phyloP scores from a whole-genome alignment of 2,329 filamentous ascomycete species.

The Helotiales sp. region DNA sequence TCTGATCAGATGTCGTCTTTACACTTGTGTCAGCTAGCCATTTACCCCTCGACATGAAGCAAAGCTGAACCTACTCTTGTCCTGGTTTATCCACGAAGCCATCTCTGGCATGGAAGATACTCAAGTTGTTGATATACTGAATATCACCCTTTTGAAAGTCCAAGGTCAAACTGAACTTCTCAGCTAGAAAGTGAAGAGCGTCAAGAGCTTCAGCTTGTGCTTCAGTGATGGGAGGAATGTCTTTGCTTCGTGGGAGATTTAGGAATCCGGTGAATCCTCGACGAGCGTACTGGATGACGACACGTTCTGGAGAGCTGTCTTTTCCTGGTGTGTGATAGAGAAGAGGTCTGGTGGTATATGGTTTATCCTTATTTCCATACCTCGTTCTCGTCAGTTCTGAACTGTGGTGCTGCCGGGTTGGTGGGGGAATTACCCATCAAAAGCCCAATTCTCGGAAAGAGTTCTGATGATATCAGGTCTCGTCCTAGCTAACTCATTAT shows the following conservation, averaged over 20 bases:
- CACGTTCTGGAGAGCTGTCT: constrained; percentile 46
- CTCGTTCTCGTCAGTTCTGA: constrained; percentile 35
- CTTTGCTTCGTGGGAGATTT: constrained; percentile 49
- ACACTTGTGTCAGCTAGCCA: background rate
- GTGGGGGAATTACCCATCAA: constrained; percentile 36
- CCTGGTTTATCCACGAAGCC: constrained; percentile 40
- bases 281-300: constrained; percentile 61
- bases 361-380: constrained; percentile 49
- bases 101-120: constrained; percentile 47
- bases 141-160: constrained; percentile 43
- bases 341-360: constrained; percentile 51
- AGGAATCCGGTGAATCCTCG: constrained; percentile 59
- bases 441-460: constrained; percentile 47
- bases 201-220: constrained; percentile 46
- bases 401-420: background rate
- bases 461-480: constrained; percentile 54
- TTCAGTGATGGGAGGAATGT: constrained; percentile 54
- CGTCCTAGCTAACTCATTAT: constrained; percentile 53
- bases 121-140: constrained; percentile 48
- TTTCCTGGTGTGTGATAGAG: constrained; percentile 55
- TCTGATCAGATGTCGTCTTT: constrained; percentile 43
- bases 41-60: background rate
- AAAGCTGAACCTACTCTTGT: constrained; percentile 31
- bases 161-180: constrained; percentile 38
- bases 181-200: constrained; percentile 44